Percentiles rank a stretch among this genome's conserved stretches.
Conservation (phyloP, 306 rosid species). For the Pachyrhizus erosus region DNA sequence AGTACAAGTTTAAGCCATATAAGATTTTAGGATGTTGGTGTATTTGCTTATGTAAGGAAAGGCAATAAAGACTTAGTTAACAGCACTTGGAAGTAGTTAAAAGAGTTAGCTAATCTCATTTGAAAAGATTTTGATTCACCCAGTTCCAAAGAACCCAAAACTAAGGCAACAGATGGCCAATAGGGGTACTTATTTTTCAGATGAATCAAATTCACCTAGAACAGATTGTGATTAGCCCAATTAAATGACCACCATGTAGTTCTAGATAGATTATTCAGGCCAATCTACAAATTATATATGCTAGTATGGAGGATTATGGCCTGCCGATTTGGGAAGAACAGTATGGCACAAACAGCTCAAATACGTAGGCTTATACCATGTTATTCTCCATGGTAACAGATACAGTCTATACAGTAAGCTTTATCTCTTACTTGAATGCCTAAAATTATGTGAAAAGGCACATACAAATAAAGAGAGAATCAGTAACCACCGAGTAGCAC, state of each 20-base stretch:
- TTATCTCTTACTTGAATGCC: constrained; percentile 26
- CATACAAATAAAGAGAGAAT: constrained; percentile 39
- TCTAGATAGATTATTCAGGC: constrained; percentile 9
- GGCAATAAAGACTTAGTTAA: not conserved
- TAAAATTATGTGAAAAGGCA: constrained; percentile 11
- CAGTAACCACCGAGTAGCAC: constrained; percentile 78
- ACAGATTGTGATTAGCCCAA: not conserved
- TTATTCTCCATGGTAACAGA: not conserved
- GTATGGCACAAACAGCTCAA: not conserved
- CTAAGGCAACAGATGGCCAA: constrained; percentile 9
- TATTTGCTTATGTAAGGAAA: constrained; percentile 18
- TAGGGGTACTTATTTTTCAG: not conserved
- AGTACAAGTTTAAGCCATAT: constrained; percentile 34
- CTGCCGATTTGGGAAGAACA: not conserved
- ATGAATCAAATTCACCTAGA: constrained; percentile 23
- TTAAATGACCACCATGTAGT: not conserved
- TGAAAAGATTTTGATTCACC: constrained; percentile 28
- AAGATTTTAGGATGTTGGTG: not conserved
- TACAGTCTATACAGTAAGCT: not conserved
- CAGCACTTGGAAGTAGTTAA: not conserved
- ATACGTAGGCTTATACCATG: not conserved
- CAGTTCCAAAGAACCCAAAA: constrained; percentile 16
- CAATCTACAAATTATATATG: not conserved
- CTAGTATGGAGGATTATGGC: not conserved
- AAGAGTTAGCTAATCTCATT: not conserved